A percentile compares a stretch with the other conserved stretches of the same genome.
These are phyloP conservation scores for Mycena crocata DNA, from an alignment of 768 basidiomycete genomes.

Conservation along the genomic window DNA sequence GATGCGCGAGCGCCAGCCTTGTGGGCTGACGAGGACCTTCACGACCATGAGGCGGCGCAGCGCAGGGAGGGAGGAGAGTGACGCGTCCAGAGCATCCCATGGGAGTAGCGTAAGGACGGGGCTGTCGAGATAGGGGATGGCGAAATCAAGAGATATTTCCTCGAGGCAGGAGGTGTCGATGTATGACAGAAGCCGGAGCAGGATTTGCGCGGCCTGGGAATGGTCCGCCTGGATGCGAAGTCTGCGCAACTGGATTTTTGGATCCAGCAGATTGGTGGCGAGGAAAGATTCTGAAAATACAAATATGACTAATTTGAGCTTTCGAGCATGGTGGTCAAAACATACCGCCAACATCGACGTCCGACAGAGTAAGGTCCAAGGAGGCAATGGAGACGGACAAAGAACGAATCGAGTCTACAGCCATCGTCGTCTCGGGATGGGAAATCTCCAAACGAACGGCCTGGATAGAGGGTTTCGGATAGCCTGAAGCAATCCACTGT, in stretches of 20 bases:
- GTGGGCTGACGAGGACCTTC: slow-evolving; percentile 28
- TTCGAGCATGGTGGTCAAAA: not conserved
- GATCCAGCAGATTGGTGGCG: not conserved
- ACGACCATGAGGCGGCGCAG: slow-evolving; percentile 19
- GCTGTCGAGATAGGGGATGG: slow-evolving; percentile 29
- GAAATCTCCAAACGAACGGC: slow-evolving; percentile 19
- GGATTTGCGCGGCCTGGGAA: slow-evolving; percentile 20
- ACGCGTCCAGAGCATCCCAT: slow-evolving; percentile 13
- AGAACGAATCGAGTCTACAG: slow-evolving; percentile 11
- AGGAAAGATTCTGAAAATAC: slow-evolving; percentile 15
- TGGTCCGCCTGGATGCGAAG: slow-evolving; percentile 27
- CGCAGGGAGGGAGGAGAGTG: slow-evolving; percentile 17
- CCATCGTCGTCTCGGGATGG: not conserved
- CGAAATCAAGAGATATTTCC: slow-evolving; percentile 23
- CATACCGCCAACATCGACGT: slow-evolving; percentile 19
- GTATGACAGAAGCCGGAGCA: slow-evolving; percentile 16
- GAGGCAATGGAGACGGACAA: slow-evolving; percentile 7
- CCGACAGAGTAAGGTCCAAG: slow-evolving; percentile 19
- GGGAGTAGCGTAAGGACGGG: slow-evolving; percentile 16
- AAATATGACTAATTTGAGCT: not conserved
- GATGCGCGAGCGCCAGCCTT: slow-evolving; percentile 27
- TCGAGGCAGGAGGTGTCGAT: slow-evolving; percentile 14
- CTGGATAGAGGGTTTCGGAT: not conserved
- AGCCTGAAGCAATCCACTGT: slow-evolving; percentile 10
- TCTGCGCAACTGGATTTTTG: not conserved